Evolutionary conservation across 768 basidiomycete genomes (phyloP).

Genomic region (Boletus insuetus): DNA sequence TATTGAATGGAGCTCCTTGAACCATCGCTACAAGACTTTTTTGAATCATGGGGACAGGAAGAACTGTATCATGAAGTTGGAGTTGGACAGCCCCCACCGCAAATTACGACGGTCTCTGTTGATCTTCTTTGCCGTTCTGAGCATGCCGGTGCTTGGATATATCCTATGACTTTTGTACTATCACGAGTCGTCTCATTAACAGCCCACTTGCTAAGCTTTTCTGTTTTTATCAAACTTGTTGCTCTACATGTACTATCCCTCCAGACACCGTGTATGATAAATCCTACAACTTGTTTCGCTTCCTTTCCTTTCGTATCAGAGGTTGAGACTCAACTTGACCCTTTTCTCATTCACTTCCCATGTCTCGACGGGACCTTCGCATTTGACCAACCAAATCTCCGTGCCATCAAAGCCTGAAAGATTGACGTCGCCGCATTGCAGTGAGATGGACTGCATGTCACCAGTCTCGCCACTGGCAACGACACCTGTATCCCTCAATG

Average conservation of each 20-base stretch:
- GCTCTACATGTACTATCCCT: not conserved
- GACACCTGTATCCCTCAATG: slow-evolving; percentile 37
- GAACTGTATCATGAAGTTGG: slow-evolving; percentile 19
- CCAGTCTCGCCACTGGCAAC: slow-evolving; percentile 29
- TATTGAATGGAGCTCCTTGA: slow-evolving; percentile 28
- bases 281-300: not conserved
- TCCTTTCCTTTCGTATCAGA: not conserved
- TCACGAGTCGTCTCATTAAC: not conserved
- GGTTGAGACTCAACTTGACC: slow-evolving; percentile 14
- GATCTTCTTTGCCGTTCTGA: slow-evolving; percentile 6
- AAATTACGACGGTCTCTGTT: slow-evolving; percentile 1
- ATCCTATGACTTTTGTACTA: not conserved
- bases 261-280: not conserved
- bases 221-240: not conserved
- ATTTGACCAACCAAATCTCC: slow-evolving; percentile 61
- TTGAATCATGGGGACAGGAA: slow-evolving; percentile 19
- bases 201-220: not conserved
- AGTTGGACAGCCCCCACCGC: slow-evolving; percentile 1
- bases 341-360: slow-evolving; percentile 51
- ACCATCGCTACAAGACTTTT: slow-evolving; percentile 28
- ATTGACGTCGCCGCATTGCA: slow-evolving; percentile 31
- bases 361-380: slow-evolving; percentile 55
- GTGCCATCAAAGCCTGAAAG: slow-evolving; percentile 41
- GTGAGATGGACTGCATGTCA: slow-evolving; percentile 18
- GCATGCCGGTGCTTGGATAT: slow-evolving; percentile 4